These are phyloP conservation scores for Secale cereale DNA, from an alignment of 176 grass and related monocot genomes.

Conservation along the genomic window DNA sequence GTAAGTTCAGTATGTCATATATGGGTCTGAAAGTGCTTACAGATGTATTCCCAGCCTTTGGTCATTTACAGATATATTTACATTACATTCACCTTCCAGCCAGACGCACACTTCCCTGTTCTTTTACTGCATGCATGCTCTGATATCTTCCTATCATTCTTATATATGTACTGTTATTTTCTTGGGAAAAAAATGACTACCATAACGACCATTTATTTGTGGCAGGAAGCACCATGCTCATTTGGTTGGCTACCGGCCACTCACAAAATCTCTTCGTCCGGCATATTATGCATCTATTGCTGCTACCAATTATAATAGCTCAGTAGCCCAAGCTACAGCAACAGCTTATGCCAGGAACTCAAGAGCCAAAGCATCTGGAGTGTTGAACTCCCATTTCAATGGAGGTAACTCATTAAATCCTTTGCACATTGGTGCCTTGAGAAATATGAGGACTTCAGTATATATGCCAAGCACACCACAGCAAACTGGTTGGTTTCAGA, in stretches of 20 bases:
- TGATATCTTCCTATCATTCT: constrained; percentile 9
- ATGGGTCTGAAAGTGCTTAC: neutral
- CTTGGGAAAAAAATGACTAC: neutral
- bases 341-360: neutral
- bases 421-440: neutral
- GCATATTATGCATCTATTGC: constrained; percentile 23
- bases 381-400: constrained; percentile 22
- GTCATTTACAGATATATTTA: neutral
- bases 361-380: constrained; percentile 16
- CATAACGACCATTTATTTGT: neutral
- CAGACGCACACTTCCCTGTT: neutral
- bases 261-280: neutral
- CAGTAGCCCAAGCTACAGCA: constrained; percentile 9
- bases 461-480: neutral
- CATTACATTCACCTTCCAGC: neutral
- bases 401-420: constrained; percentile 12
- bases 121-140: neutral
- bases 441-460: constrained; percentile 3
- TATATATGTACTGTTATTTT: neutral
- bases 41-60: neutral
- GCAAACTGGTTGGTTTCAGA: constrained; percentile 38
- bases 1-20: constrained; percentile 28
- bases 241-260: neutral
- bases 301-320: neutral
- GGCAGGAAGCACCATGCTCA: constrained; percentile 29